A percentile compares a stretch with the other conserved stretches of the same genome.
These are phyloP conservation scores for Dactylellina parvicollis DNA, from an alignment of 2,329 filamentous ascomycete genomes.

Conservation along the genomic window DNA sequence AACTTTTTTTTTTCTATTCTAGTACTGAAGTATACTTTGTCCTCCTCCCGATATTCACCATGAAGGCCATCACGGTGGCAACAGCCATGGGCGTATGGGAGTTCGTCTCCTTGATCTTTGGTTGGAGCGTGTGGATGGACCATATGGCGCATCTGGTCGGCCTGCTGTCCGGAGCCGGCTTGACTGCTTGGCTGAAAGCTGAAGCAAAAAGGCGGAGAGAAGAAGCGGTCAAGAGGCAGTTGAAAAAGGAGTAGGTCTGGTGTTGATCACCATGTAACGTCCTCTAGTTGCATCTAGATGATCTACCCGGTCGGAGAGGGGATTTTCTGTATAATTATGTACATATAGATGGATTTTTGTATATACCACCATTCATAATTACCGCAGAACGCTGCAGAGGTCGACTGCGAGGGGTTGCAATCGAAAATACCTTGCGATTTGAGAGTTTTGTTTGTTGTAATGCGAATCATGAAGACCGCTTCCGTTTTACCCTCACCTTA, in stretches of 20 bases:
- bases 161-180: slow-evolving; percentile 59
- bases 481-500: too few species aligned
- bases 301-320: background rate
- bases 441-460: too few species aligned
- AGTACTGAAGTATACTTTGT: slow-evolving; percentile 66
- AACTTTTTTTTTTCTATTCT: slow-evolving; percentile 68
- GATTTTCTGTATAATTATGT: background rate
- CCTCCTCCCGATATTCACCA: slow-evolving; percentile 63
- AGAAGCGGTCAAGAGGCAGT: slow-evolving; percentile 56
- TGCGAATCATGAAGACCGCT: too few species aligned
- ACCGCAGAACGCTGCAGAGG: too few species aligned
- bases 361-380: too few species aligned
- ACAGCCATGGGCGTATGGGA: slow-evolving; percentile 68
- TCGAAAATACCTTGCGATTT: too few species aligned
- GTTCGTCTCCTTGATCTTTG: slow-evolving; percentile 57
- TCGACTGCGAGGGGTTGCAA: too few species aligned
- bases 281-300: background rate
- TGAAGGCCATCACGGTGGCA: slow-evolving; percentile 65
- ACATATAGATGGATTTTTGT: too few species aligned
- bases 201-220: slow-evolving; percentile 55
- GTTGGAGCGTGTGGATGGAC: slow-evolving; percentile 59
- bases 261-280: background rate
- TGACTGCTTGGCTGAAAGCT: slow-evolving; percentile 55
- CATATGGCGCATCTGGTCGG: slow-evolving; percentile 62
- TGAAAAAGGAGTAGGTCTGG: slow-evolving; percentile 49